A percentile compares a stretch with the other conserved stretches of the same genome.
These are phyloP conservation scores for Coemansia sp. DNA, from an alignment of 192 early-diverging fungal genomes.

Conservation along the genomic window DNA sequence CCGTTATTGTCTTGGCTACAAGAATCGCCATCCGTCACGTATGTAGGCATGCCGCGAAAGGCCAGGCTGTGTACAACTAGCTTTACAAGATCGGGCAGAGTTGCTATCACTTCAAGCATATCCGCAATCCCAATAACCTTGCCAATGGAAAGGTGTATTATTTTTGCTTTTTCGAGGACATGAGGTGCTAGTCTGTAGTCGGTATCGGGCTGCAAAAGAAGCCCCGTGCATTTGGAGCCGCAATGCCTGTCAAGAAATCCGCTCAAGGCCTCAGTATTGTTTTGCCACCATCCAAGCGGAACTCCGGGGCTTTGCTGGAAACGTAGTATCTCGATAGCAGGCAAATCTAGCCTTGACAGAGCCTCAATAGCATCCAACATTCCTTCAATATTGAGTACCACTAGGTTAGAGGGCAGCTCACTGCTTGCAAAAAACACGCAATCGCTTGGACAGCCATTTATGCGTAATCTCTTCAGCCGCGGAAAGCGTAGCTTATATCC, in stretches of 20 bases:
- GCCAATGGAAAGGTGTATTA: neutral
- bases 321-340: neutral
- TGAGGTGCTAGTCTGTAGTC: neutral
- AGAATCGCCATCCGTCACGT: neutral
- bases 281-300: conserved; percentile 1
- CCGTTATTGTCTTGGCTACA: neutral
- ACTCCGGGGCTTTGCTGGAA: conserved; percentile 1
- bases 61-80: neutral
- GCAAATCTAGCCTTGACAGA: neutral
- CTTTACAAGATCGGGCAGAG: conserved; percentile 1
- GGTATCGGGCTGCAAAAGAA: neutral
- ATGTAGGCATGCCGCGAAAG: neutral
- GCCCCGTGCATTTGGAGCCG: neutral
- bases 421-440: neutral
- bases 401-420: neutral
- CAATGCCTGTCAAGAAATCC: conserved; percentile 1
- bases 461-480: neutral
- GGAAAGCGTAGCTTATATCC: conserved; percentile 1
- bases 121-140: neutral
- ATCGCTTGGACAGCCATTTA: neutral
- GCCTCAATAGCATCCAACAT: conserved; percentile 1
- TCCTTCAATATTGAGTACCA: conserved; percentile 1
- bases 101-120: neutral
- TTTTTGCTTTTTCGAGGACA: neutral
- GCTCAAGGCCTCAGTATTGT: neutral